phyloP scores from a whole-genome alignment of 495 filamentous ascomycete genomes.

The Penicillium salamii region DNA sequence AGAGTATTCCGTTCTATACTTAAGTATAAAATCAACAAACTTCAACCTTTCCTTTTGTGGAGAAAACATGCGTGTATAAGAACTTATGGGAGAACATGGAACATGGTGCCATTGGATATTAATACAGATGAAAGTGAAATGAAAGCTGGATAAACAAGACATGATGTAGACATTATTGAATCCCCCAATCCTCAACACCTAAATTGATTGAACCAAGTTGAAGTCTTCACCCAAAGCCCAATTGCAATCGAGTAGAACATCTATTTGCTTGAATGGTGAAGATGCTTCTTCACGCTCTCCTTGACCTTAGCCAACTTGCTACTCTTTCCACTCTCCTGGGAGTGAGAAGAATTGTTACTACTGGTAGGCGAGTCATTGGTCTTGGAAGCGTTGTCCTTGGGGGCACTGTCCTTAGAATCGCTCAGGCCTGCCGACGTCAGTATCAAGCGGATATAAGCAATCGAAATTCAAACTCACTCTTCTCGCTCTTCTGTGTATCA shows the following conservation, averaged over 20 bases:
- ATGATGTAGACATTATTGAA: neutral
- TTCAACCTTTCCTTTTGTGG: too few relatives aligned
- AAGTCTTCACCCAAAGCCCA: too few relatives aligned
- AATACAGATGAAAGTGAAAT: neutral
- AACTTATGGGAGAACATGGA: neutral
- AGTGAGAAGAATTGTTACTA: slow-evolving; percentile 4
- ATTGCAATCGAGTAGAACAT: too few relatives aligned
- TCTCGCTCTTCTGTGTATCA: neutral
- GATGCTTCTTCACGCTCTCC: slow-evolving; percentile 29
- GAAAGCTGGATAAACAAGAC: neutral
- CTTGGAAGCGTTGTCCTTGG: neutral
- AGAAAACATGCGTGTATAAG: neutral
- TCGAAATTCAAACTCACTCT: neutral
- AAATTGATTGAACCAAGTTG: too few relatives aligned
- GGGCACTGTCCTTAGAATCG: slow-evolving; percentile 1
- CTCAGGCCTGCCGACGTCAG: neutral
- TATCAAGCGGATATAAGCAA: neutral
- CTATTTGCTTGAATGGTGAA: slow-evolving; percentile 14
- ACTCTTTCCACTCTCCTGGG: slow-evolving; percentile 6
- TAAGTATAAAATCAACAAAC: too few relatives aligned
- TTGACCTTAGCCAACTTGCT: slow-evolving; percentile 30
- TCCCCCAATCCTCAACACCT: neutral
- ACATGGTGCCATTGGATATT: neutral
- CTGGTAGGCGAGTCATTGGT: neutral
- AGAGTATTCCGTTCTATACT: too few relatives aligned